Evolutionary conservation across 371 early-diverging fungal genomes (phyloP).

Genomic region (Lichtheimia ornata): DNA sequence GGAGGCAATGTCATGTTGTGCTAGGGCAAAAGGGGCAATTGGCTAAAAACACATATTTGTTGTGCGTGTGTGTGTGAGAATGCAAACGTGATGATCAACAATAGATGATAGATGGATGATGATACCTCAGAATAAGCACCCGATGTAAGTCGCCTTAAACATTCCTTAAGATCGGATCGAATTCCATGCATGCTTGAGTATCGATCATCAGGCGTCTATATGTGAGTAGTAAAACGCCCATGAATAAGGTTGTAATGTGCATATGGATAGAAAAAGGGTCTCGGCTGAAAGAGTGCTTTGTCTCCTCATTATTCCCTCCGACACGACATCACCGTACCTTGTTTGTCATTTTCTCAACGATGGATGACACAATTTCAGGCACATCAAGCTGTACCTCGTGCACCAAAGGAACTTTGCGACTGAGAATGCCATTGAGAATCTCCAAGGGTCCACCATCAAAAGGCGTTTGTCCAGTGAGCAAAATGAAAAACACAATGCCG

Average conservation of each 20-base stretch:
- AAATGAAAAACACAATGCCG: conserved; percentile 53
- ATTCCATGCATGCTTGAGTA: conserved; percentile 60
- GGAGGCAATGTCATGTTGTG: conserved; percentile 45
- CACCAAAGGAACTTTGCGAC: conserved; percentile 44
- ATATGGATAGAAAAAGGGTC: too few relatives aligned
- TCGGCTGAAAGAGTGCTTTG: too few relatives aligned
- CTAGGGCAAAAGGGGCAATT: conserved; percentile 37
- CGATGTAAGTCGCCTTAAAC: conserved; percentile 34
- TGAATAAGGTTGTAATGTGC: too few relatives aligned
- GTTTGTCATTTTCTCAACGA: conserved; percentile 59
- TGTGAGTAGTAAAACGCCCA: not conserved
- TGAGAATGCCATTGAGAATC: conserved; percentile 55
- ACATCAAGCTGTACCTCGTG: conserved; percentile 51
- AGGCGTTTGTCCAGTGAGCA: conserved; percentile 53
- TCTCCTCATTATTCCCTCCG: too few relatives aligned
- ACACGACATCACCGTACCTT: conserved; percentile 43
- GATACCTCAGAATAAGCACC: conserved; percentile 27
- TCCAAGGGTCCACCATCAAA: conserved; percentile 58
- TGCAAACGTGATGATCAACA: not conserved
- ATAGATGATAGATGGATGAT: not conserved
- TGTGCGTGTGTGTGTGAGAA: not conserved
- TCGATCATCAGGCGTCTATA: conserved; percentile 56
- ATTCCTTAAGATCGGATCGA: conserved; percentile 54
- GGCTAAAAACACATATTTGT: conserved; percentile 16
- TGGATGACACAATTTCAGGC: conserved; percentile 47